Conservation (phyloP, 1,139 yeast species). For the Ogataea hybrid region DNA sequence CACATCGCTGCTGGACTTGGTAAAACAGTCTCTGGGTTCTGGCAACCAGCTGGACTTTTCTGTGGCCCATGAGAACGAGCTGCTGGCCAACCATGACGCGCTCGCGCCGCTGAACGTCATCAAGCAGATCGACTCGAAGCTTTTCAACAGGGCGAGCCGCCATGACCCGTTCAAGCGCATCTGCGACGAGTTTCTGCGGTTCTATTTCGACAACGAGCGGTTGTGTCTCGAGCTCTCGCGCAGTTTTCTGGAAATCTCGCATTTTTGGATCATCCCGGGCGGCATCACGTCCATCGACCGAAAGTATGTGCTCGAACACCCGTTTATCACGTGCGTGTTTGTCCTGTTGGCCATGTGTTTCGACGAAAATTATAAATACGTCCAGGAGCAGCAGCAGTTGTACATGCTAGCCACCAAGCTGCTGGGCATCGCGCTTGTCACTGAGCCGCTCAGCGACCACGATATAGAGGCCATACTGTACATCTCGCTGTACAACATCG, state of each 20-base stretch:
- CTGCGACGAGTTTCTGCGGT: conserved; percentile 39
- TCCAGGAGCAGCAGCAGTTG: conserved; percentile 41
- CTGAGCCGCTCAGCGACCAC: conserved; percentile 50
- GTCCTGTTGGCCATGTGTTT: conserved; percentile 49
- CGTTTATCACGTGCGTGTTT: conserved; percentile 49
- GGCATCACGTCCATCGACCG: conserved; percentile 44
- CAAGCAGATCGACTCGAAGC: conserved; percentile 40
- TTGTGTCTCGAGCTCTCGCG: conserved; percentile 41
- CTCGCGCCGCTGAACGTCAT: conserved; percentile 42
- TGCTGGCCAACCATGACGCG: conserved; percentile 13
- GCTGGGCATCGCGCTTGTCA: conserved; percentile 44
- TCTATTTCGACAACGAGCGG: conserved; percentile 38
- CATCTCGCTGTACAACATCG: conserved; percentile 48
- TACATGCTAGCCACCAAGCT: conserved; percentile 44
- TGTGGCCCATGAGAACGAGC: conserved; percentile 11
- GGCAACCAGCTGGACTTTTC: conserved; percentile 17
- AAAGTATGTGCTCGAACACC: conserved; percentile 43
- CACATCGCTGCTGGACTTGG: conserved; percentile 12
- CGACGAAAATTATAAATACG: conserved; percentile 46
- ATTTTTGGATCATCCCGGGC: conserved; percentile 56
- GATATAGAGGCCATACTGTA: conserved; percentile 56
- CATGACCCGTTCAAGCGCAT: conserved; percentile 33
- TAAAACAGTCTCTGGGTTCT: conserved; percentile 15
- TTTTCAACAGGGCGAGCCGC: conserved; percentile 34
- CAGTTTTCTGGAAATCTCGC: conserved; percentile 45